A percentile compares a stretch with the other conserved stretches of the same genome.
Conservation (phyloP, 2,329 filamentous ascomycete genomes). For the Arachnomyces sp. region DNA sequence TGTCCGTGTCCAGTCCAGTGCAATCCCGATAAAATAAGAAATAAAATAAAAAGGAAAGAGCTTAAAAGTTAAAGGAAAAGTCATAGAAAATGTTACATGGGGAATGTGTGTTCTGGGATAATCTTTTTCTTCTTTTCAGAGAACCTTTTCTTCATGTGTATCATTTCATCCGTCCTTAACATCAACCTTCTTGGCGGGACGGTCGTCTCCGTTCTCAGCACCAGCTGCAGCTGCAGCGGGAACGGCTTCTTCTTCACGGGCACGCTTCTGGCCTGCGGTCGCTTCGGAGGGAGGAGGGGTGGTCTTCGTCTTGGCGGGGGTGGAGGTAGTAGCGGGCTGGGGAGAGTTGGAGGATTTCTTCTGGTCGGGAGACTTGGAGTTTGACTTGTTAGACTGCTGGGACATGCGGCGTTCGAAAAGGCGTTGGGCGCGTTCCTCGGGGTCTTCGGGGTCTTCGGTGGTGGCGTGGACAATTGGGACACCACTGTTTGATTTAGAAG, state of each 20-base stretch:
- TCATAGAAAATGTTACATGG: too few relatives aligned
- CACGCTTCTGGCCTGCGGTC: constrained; percentile 36
- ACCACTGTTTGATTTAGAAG: constrained; percentile 29
- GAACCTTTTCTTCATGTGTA: too few relatives aligned
- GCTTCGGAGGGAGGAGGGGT: constrained; percentile 4
- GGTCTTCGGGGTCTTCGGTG: constrained; percentile 7
- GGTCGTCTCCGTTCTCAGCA: constrained; percentile 26
- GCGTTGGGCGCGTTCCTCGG: constrained; percentile 15
- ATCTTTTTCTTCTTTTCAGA: too few relatives aligned
- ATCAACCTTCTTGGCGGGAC: constrained; percentile 44
- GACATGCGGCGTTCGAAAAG: constrained; percentile 17
- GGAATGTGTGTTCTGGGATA: too few relatives aligned
- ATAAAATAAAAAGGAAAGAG: too few relatives aligned
- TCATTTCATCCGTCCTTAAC: constrained; percentile 31
- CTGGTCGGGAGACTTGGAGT: constrained; percentile 22
- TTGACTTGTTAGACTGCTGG: constrained; percentile 13
- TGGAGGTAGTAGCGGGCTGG: too few relatives aligned
- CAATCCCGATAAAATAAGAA: too few relatives aligned
- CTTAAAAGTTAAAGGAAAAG: too few relatives aligned
- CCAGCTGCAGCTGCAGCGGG: constrained; percentile 5
- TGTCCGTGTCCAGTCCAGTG: too few relatives aligned
- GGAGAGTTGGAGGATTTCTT: constrained; percentile 9
- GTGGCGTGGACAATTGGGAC: constrained; percentile 27
- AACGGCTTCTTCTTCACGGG: constrained; percentile 33
- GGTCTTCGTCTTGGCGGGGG: constrained; percentile 7